A percentile compares a stretch with the other conserved stretches of the same genome.
Evolutionary conservation across 2,329 filamentous ascomycete species (phyloP).

Genomic region (Alternaria sp.): DNA sequence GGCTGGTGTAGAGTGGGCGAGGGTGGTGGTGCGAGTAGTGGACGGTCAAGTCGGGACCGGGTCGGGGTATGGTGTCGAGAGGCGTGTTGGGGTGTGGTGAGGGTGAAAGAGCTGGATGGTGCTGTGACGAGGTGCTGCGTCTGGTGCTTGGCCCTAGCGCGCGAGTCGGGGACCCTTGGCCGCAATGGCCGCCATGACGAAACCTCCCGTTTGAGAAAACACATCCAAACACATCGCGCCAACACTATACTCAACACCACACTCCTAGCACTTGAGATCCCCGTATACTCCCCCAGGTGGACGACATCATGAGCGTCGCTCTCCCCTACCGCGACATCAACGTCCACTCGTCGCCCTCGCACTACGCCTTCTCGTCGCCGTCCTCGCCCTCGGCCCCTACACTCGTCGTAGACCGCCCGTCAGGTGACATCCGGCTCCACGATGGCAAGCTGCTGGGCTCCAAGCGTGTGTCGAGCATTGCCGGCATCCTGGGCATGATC

Average conservation of each 20-base stretch:
- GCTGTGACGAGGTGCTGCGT: constrained; percentile 22
- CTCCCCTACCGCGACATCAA: constrained; percentile 96
- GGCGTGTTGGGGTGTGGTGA: constrained; percentile 8
- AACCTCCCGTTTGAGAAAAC: constrained; percentile 12
- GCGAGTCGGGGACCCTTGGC: constrained; percentile 14
- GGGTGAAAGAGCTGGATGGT: constrained; percentile 15
- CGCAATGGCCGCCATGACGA: constrained; percentile 24
- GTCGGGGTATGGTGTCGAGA: constrained; percentile 1
- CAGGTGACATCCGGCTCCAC: constrained; percentile 84
- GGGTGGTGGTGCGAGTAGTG: neutral
- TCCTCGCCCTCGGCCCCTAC: constrained; percentile 89
- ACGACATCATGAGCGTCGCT: constrained; percentile 54
- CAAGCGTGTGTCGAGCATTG: constrained; percentile 90
- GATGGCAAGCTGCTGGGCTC: constrained; percentile 77
- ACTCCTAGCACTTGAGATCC: too few relatives aligned
- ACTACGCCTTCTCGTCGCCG: constrained; percentile 96
- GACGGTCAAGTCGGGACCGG: neutral
- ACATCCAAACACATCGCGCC: neutral
- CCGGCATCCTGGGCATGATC: constrained; percentile 92
- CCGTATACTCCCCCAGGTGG: neutral
- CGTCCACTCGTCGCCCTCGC: constrained; percentile 86
- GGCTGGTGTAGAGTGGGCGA: neutral
- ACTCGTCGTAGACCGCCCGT: constrained; percentile 87
- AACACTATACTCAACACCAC: constrained; percentile 4
- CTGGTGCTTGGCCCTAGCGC: constrained; percentile 12